Evolutionary conservation across 1,284 basidiomycete genomes (phyloP), one percentile per base, ranked within the genome.

Genomic region (Pseudozyma sp.): DNA sequence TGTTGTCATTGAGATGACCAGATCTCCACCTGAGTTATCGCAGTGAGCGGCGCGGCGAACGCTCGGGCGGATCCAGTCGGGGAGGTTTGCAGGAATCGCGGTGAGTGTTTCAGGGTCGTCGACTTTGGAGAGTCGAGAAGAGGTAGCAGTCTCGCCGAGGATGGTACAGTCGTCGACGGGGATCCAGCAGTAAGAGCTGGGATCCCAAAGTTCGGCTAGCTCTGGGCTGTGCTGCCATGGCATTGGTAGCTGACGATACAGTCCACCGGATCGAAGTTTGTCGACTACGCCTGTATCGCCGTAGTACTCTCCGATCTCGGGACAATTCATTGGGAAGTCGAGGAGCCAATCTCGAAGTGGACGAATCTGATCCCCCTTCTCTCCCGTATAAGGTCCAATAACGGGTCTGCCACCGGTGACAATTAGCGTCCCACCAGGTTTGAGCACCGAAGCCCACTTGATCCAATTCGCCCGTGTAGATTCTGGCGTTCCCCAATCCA

Each of bases 81-180:
- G 71, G 16, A 75, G 39, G 36, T 69, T 48, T 13, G 53, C 45
- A 38, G 65, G 39, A 14, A n/a, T 39, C 3, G 18, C 16, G 7
- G 61, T 55, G 19, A 70, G 49, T 1, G 39, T 35, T 47, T 65
- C 58, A 0, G 61, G 62, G 34, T 70, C 68, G 39, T 65, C 62
- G 16, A 65, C 54, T 45, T 60, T 57, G 35, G 49, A 56, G 8
- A 65, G 51, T 6, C 40, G 35, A 5, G 68, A 47, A 18, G 58
- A 61, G 10, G 68, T 70, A 3, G 68, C 68, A 10, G 45, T 21
- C 44, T 70, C 68, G 5, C 68, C 68, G 14, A 70, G 44, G 12
- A 73, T 59, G 7, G 54, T 68, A 10, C 59, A 62, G 57, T 76
- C 72, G 51, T 76, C 72, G 50, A 76, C 60, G 25, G 68, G 68